Base-by-base conservation (phyloP, 768 basidiomycete species). In the Podaxis sp. region DNA sequence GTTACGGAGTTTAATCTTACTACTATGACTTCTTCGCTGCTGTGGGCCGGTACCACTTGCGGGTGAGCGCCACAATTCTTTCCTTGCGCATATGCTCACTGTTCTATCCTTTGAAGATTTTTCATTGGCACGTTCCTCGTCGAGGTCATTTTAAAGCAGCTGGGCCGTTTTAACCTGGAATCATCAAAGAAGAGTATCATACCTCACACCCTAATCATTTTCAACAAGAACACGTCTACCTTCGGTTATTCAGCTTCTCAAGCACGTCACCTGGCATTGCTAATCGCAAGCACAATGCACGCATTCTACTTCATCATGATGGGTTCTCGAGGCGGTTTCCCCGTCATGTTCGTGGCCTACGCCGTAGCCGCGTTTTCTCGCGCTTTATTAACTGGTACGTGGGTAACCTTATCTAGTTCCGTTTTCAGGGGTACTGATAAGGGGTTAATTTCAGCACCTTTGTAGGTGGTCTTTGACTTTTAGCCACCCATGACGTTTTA, bases 1-100 rank as follows among this genome's bases (percentile, higher is more conserved):
- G 73, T 77, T 68, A 68, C 71, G 9, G 79, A 81, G 58, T 83
- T 80, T 65, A 75, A 80, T 64, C 71, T 86, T 40, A 82, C 66
- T 40, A 80, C 79, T 60, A 80, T 80, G 76, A 77, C 77, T 13
- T 82, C 82, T 29, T 84, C 85, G 2, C 69, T 85, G 25, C 71
- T 86, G 33, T 87, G 83, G 68, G 80, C 77, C 8, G 81, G 77
- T 2, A 80, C 76, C 37, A 81, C 80, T 29, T 68, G 74, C 53
- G 85, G 85, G 85, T 85, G 56, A 56, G 79, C 70, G 43, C 13
- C n/a, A 17, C 15, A 49, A 17, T 15, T 11, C 6, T 29, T n/a
- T 22, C 5, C 24, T 19, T 19, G 11, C 37, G 7, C 8, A 25
- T 25, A 19, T 33, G 5, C 36, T 13, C 53, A 43, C 22, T 27